Percentiles rank a stretch among this genome's conserved stretches.
Conservation (phyloP, 305 asterid species). For the Rubia balearica region DNA sequence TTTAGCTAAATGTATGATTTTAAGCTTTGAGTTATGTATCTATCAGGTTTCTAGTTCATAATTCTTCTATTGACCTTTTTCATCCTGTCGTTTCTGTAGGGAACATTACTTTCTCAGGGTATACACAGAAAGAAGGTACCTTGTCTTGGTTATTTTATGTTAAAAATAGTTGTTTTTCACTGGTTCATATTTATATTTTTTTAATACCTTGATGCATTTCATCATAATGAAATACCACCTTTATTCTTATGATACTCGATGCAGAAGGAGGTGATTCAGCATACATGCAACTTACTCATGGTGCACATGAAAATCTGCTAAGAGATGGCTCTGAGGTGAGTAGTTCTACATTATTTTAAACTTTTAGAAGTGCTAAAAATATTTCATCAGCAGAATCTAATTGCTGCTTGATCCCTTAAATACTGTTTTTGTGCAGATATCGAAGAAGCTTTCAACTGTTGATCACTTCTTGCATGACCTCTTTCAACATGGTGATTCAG, state of each 20-base stretch:
- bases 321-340: constrained; percentile 44
- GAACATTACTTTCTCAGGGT: constrained; percentile 42
- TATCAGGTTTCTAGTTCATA: background rate
- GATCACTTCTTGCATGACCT: constrained; percentile 63
- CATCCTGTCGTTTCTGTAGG: constrained; percentile 35
- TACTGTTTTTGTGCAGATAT: constrained; percentile 29
- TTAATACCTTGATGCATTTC: constrained; percentile 8
- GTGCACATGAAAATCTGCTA: constrained; percentile 50
- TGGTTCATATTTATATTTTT: background rate
- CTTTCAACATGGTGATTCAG: constrained; percentile 82
- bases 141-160: background rate
- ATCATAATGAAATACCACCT: background rate
- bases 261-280: constrained; percentile 46
- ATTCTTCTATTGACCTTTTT: constrained; percentile 2
- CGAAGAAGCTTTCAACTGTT: constrained; percentile 38
- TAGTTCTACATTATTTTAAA: constrained; percentile 15
- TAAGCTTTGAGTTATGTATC: background rate
- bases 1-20: background rate
- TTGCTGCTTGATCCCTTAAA: background rate
- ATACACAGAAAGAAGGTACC: constrained; percentile 48
- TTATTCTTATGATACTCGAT: constrained; percentile 23
- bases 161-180: background rate
- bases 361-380: background rate
- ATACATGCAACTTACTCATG: constrained; percentile 56
- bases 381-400: background rate